These are phyloP conservation scores for Aureobasidium uvarum DNA, from an alignment of 2,329 filamentous ascomycete genomes.

Conservation along the genomic window DNA sequence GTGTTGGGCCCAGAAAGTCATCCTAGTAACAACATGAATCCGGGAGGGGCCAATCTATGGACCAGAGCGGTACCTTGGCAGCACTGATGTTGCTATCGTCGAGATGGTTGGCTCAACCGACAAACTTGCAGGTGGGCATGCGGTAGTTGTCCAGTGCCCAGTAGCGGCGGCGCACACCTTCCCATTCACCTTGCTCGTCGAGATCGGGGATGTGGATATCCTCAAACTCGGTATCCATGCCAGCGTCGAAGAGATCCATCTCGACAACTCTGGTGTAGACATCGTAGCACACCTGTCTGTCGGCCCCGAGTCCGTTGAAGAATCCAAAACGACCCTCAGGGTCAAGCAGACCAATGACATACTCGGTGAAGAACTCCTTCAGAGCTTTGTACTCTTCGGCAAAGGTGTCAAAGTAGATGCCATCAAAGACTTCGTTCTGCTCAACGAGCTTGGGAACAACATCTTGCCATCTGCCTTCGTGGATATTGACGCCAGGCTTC, in stretches of 20 bases:
- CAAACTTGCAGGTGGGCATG: slow-evolving; percentile 70
- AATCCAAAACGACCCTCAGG: slow-evolving; percentile 58
- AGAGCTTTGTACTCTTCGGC: slow-evolving; percentile 89
- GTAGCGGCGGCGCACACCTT: slow-evolving; percentile 82
- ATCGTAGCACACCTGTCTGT: slow-evolving; percentile 90
- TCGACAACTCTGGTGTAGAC: slow-evolving; percentile 92
- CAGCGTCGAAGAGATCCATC: slow-evolving; percentile 84
- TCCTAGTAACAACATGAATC: slow-evolving; percentile 44
- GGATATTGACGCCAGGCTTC: slow-evolving; percentile 50
- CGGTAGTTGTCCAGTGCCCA: slow-evolving; percentile 82
- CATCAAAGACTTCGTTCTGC: slow-evolving; percentile 47
- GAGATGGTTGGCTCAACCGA: slow-evolving; percentile 53
- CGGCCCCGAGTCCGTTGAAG: slow-evolving; percentile 79
- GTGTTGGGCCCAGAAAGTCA: slow-evolving; percentile 43
- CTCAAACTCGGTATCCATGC: slow-evolving; percentile 85
- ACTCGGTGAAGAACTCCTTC: slow-evolving; percentile 82
- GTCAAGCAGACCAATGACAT: slow-evolving; percentile 75
- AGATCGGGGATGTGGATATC: slow-evolving; percentile 72
- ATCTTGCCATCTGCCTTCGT: slow-evolving; percentile 53
- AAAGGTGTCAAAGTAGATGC: slow-evolving; percentile 94
- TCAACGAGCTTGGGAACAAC: slow-evolving; percentile 47
- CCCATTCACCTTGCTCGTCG: slow-evolving; percentile 73
- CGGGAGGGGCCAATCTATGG: slow-evolving; percentile 28
- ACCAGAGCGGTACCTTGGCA: slow-evolving; percentile 10
- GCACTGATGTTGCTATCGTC: slow-evolving; percentile 19